A percentile compares a stretch with the other conserved stretches of the same genome.
phyloP scores from a whole-genome alignment of 805 yeast species.

The Saturnispora besseyi region DNA sequence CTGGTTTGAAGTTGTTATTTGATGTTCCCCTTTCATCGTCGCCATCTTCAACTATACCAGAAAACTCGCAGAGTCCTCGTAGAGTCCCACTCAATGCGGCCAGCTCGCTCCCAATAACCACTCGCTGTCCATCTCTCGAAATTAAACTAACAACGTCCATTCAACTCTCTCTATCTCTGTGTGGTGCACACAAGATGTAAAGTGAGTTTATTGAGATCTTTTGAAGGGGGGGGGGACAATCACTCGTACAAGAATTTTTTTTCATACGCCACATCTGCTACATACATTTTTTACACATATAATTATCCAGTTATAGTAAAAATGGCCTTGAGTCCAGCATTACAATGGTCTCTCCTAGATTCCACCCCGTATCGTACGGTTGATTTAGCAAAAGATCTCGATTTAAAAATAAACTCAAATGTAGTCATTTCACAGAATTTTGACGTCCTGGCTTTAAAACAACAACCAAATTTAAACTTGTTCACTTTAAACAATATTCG shows the following conservation, averaged over 20 bases:
- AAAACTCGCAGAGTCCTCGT: conserved; percentile 45
- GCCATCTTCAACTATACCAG: not conserved
- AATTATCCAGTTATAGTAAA: not conserved
- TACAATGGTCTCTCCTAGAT: conserved; percentile 68
- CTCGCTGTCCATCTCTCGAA: conserved; percentile 63
- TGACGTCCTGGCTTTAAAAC: conserved; percentile 14
- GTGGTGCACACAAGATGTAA: not conserved
- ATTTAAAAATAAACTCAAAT: not conserved
- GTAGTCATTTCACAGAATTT: not conserved
- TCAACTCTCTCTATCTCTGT: not conserved
- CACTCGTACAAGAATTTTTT: not conserved
- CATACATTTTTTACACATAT: no score
- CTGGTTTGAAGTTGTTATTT: conserved; percentile 33
- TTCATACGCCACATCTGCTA: not conserved
- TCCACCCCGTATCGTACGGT: conserved; percentile 59
- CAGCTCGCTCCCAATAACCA: conserved; percentile 57
- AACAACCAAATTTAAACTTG: conserved; percentile 35
- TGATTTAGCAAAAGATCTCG: conserved; percentile 34
- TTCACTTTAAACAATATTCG: conserved; percentile 17
- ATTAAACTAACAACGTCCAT: conserved; percentile 31
- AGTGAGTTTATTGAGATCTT: not conserved
- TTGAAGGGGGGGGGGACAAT: not conserved
- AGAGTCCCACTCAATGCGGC: conserved; percentile 67
- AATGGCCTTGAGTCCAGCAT: conserved; percentile 20
- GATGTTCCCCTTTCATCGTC: not conserved